A percentile compares a stretch with the other conserved stretches of the same genome.
Evolutionary conservation across 495 filamentous ascomycete genomes (phyloP).

Genomic region (Penicillium cinerascens): DNA sequence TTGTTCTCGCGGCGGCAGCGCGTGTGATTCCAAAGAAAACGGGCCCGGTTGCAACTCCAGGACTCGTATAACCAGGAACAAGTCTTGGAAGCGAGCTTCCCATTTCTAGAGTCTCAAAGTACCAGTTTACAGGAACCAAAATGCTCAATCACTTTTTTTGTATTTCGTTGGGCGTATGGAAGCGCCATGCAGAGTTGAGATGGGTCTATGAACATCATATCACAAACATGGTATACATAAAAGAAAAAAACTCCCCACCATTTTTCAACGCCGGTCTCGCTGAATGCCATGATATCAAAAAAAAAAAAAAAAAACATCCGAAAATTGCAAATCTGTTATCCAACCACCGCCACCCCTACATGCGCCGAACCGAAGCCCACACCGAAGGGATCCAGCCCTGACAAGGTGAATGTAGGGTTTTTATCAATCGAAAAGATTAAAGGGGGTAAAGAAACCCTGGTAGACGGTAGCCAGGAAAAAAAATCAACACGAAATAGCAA

Average conservation of each 20-base stretch:
- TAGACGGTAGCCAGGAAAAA: constrained; percentile 10
- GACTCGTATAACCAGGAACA: no score
- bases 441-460: constrained; percentile 20
- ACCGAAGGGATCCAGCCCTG: constrained; percentile 42
- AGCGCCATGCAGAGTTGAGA: constrained; percentile 35
- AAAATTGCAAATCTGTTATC: constrained; percentile 2
- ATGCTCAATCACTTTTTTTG: constrained; percentile 27
- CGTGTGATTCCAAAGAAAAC: no score
- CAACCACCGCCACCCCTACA: constrained; percentile 22
- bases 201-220: constrained; percentile 32
- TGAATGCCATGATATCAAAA: constrained; percentile 34
- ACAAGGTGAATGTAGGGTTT: constrained; percentile 21
- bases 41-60: neutral
- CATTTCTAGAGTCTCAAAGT: no score
- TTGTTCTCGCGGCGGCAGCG: no score
- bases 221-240: constrained; percentile 35
- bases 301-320: constrained; percentile 17
- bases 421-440: constrained; percentile 12
- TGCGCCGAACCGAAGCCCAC: constrained; percentile 29
- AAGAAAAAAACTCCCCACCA: constrained; percentile 12
- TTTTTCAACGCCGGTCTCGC: constrained; percentile 37
- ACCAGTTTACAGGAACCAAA: neutral
- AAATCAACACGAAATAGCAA: constrained; percentile 12
- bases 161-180: constrained; percentile 20
- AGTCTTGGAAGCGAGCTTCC: no score